Evolutionary conservation across 768 basidiomycete genomes (phyloP), one percentile per base, ranked within the genome.

Genomic region (Hypsizygus marmoreus): DNA sequence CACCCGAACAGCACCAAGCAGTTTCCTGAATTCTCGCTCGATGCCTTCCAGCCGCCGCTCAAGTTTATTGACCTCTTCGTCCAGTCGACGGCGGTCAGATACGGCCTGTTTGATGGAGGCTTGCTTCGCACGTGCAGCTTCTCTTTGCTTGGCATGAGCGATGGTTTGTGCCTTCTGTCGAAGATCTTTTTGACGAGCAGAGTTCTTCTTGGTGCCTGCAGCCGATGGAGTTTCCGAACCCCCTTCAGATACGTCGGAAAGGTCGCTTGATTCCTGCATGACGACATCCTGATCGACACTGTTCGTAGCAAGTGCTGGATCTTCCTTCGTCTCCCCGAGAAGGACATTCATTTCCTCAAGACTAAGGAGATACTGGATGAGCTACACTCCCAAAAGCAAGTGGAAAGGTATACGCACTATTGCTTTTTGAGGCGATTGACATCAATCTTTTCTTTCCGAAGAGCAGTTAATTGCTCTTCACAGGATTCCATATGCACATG

Each of bases 391-490:
- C 36, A 14, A 13, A 49, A 19, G n/a, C 24, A n/a, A 13, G 29
- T 19, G 13, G 36, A 14, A 25, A 43, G 42, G 40, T 35, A 14
- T 7, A 79, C 93, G 71, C 64, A 95, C 95, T 84, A 77, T 61
- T 87, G 84, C 66, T 91, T 95, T 70, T 88, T 88, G 58, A 86
- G 74, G 48, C 95, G 79, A 68, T 97, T 97, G 50, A 94, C 83
- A 51, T 98, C 97, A 24, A 95, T 93, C 65, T 95, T 90, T 65
- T 95, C 91, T 68, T 98, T 99, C 52, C 97, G 72, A 25, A 97
- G 73, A 20, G 94, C 91, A 7, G 97, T 98, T 51, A 99, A 66
- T 53, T 88, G 85, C 56, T 88, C 81, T 59, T 95, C 93, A 57
- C 90, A 91, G 34, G 82, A 79, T 58, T 99, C 97, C 81, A 98